Conservation (phyloP, 805 yeast species). For the Ogataea nakhonphanomensis region DNA sequence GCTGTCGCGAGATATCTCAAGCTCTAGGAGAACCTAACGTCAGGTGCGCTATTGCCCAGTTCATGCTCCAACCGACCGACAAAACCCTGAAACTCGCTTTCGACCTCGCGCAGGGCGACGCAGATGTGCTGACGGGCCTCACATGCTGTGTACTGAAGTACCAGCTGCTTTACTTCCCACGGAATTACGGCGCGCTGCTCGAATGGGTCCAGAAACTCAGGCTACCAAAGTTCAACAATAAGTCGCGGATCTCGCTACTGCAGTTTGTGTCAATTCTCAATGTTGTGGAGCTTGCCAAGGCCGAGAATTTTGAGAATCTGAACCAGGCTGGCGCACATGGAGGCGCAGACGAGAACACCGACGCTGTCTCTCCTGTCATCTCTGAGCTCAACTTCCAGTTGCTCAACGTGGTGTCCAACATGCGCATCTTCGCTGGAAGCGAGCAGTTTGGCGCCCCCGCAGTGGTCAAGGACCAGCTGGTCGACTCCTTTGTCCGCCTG, state of each 20-base stretch:
- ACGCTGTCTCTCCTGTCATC: slow-evolving; percentile 13
- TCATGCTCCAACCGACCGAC: slow-evolving; percentile 20
- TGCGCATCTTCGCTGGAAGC: slow-evolving; percentile 32
- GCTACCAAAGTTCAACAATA: slow-evolving; percentile 25
- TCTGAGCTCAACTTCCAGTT: slow-evolving; percentile 27
- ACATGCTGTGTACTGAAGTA: slow-evolving; percentile 26
- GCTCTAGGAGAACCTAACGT: not conserved
- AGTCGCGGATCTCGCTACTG: slow-evolving; percentile 24
- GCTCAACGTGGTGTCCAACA: slow-evolving; percentile 27
- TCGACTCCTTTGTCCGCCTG: slow-evolving; percentile 24
- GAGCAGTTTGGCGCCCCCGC: slow-evolving; percentile 8
- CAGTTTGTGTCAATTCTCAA: slow-evolving; percentile 27
- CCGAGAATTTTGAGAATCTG: slow-evolving; percentile 16
- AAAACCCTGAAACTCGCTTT: slow-evolving; percentile 19
- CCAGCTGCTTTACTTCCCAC: slow-evolving; percentile 20
- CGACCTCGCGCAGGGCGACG: slow-evolving; percentile 8
- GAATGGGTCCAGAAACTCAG: slow-evolving; percentile 26
- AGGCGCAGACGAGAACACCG: not conserved
- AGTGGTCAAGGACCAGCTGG: slow-evolving; percentile 20
- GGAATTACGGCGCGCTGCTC: slow-evolving; percentile 13
- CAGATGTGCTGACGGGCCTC: slow-evolving; percentile 19
- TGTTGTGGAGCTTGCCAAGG: slow-evolving; percentile 19
- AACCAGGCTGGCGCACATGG: slow-evolving; percentile 4
- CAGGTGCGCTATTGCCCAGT: slow-evolving; percentile 17
- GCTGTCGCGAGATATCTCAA: not conserved